Evolutionary conservation across 1,139 yeast species (phyloP).

Genomic region (Candida sp.): DNA sequence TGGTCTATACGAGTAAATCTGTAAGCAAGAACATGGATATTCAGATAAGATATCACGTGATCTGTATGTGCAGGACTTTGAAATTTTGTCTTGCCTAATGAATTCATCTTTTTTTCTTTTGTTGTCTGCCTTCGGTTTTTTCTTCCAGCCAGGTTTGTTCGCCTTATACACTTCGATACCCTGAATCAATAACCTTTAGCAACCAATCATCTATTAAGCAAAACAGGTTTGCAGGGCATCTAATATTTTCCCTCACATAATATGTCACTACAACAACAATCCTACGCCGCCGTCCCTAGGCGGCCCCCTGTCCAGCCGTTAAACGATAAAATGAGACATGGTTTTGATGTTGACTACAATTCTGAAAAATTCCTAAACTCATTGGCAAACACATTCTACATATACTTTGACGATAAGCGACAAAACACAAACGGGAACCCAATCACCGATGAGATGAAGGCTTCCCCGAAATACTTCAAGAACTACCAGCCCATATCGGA

Average conservation of each 20-base stretch:
- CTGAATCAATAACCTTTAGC: not conserved
- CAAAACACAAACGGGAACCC: conserved; percentile 94
- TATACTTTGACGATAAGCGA: conserved; percentile 87
- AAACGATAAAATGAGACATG: conserved; percentile 72
- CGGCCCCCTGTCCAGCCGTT: conserved; percentile 45
- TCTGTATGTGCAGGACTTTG: not conserved
- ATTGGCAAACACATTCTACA: conserved; percentile 74
- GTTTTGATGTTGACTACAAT: conserved; percentile 72
- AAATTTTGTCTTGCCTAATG: not conserved
- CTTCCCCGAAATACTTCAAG: conserved; percentile 42
- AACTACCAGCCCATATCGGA: conserved; percentile 78
- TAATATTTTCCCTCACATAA: not conserved
- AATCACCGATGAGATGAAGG: conserved; percentile 56
- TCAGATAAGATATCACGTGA: not conserved
- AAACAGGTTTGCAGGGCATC: not conserved
- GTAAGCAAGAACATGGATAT: not conserved
- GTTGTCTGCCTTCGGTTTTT: not conserved
- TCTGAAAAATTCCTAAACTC: conserved; percentile 68
- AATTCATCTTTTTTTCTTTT: not conserved
- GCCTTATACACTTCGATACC: not conserved
- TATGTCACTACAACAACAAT: conserved; percentile 3
- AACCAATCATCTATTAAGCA: not conserved
- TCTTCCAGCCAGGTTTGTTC: not conserved
- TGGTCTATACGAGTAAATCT: not conserved
- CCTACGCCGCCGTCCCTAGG: conserved; percentile 24